These are phyloP conservation scores for Candida jianshihensis DNA, from an alignment of 805 yeast genomes.

Conservation along the genomic window DNA sequence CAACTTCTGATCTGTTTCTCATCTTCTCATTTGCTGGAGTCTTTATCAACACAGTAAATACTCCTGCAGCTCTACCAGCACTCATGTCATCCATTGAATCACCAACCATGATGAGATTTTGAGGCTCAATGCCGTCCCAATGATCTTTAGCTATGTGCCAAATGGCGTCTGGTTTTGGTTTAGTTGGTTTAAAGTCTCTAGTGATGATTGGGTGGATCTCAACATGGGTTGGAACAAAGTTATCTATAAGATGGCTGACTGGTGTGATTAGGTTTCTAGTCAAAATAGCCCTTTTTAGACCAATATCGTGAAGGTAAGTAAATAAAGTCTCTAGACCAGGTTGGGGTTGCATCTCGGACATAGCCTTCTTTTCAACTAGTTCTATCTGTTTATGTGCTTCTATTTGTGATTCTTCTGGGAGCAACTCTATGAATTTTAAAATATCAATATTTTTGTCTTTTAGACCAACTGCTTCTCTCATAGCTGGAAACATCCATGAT, in stretches of 20 bases:
- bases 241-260: conserved; percentile 42
- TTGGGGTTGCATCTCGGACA: conserved; percentile 43
- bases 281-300: conserved; percentile 47
- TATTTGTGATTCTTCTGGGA: conserved; percentile 31
- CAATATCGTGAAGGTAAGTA: conserved; percentile 4
- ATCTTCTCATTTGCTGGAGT: conserved; percentile 45
- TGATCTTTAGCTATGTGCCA: conserved; percentile 40
- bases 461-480: conserved; percentile 55
- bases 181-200: conserved; percentile 59
- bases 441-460: conserved; percentile 41
- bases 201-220: conserved; percentile 49
- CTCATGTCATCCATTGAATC: conserved; percentile 66
- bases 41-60: conserved; percentile 45
- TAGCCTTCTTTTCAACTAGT: conserved; percentile 53
- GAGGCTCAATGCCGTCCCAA: conserved; percentile 40
- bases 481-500: conserved; percentile 47
- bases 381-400: conserved; percentile 41
- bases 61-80: conserved; percentile 60
- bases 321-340: conserved; percentile 14
- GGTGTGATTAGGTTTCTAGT: conserved; percentile 53
- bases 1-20: conserved; percentile 26
- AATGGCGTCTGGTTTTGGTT: conserved; percentile 61
- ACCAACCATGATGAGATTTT: conserved; percentile 59
- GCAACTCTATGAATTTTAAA: conserved; percentile 39
- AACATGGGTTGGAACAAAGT: conserved; percentile 33